phyloP scores from a whole-genome alignment of 129 eudicot genomes.

The Tagetes patula region DNA sequence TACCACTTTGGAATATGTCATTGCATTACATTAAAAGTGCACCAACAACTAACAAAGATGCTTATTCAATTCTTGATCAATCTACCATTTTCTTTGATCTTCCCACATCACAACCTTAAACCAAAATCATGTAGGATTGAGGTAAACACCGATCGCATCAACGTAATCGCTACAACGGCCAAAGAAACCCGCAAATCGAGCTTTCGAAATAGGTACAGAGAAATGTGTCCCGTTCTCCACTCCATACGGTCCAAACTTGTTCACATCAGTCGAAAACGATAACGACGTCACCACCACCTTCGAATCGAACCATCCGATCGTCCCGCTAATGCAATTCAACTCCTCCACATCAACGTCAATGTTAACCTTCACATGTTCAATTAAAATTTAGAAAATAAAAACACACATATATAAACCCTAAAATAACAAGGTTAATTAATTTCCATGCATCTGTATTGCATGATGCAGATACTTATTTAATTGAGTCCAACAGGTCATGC shows the following conservation, averaged over 20 bases:
- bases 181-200: constrained; percentile 36
- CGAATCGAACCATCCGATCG: constrained; percentile 34
- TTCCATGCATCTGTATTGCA: too few species aligned
- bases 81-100: neutral
- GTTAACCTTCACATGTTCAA: constrained; percentile 24
- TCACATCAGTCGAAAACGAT: constrained; percentile 24
- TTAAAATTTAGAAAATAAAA: neutral
- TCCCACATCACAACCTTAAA: neutral
- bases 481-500: too few species aligned
- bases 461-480: too few species aligned
- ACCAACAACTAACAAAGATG: neutral
- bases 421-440: too few species aligned
- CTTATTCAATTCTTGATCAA: constrained; percentile 25
- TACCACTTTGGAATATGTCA: too few species aligned
- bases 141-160: constrained; percentile 38
- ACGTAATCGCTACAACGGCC: constrained; percentile 31
- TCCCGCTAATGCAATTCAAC: constrained; percentile 34
- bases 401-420: too few species aligned
- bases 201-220: constrained; percentile 36
- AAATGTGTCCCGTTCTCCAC: constrained; percentile 37
- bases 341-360: constrained; percentile 36
- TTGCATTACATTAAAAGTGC: neutral
- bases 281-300: constrained; percentile 33
- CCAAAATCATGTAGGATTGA: constrained; percentile 21
- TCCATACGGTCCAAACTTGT: constrained; percentile 41